Base-by-base conservation (phyloP, 1,284 basidiomycete genomes). In the Vanrija pseudolonga region DNA sequence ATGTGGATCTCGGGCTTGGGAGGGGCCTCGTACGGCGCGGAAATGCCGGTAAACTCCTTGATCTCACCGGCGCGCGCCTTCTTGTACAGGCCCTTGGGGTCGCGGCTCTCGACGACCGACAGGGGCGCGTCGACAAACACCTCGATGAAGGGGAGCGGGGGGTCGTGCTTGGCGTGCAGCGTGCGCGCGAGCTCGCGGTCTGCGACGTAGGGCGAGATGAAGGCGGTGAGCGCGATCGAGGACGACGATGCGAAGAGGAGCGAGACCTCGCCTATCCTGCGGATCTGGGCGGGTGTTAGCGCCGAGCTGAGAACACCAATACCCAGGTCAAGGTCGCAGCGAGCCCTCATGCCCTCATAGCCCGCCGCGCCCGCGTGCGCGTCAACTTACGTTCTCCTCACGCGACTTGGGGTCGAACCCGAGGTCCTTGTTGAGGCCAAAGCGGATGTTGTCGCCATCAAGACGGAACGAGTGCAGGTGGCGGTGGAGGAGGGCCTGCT, bases 81-180 rank as follows among this genome's bases (percentile, higher is more conserved):
- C 80, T 93, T 96, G 81, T 98, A 99, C 55, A 98, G 78, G 0
- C 95, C 96, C 77, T 99, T 99, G 6, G 96, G 96, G 76, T 99
- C 95, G 48, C 96, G 84, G 71, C 84, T 79, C 78, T 98, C 96
- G 37, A 90, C 92, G 41, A 96, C 85, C 46, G 81, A 76, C 40
- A 99, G 82, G 12, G 93, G 91, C 1, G 93, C 94, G 75, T 98
- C 95, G 50, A 98, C 82, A 71, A 87, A 99, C 24, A 98, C 93
- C 76, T 97, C 95, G 63, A 99, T 76, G 76, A 99, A 98, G 38
- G 86, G 85, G 43, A 98, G 74, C 26, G 68, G 61, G 17, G 74
- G 66, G 32, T 65, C 73, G 55, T 82, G 78, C 22, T 84, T 79
- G 58, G 84, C 80, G 77, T 99, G 95, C 40, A 98, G 81, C 61